These are phyloP conservation scores for barrel medic (Medicago truncatula) DNA, from an alignment of 306 rosid species.

Conservation along the genomic window MtrunA17r5.0-ANR NC_053048.1:26686501-26687000, in stretches of 20 bases:
- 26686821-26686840: slow-evolving; percentile 5
- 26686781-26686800: not conserved
- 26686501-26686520: not conserved
- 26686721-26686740: not conserved
- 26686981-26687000: not conserved
- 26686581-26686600: not conserved
- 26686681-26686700: not conserved
- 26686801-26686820: slow-evolving; percentile 4
- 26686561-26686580: not conserved
- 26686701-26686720: not conserved
- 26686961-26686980: not conserved
- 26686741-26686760: slow-evolving; percentile 2
- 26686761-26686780: not conserved
- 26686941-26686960: not conserved
- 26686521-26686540: not conserved
- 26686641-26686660: not conserved
- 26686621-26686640: not conserved
- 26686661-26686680: not conserved
- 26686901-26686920: not conserved
- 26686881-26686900: not conserved
- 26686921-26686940: slow-evolving; percentile 17
- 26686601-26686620: not conserved
- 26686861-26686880: not conserved
- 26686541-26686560: not conserved
- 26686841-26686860: not conserved